Percentiles rank a stretch among this genome's conserved stretches.
phyloP scores from a whole-genome alignment of 352 stramenopile genomes.

The Phytophthora colocasiae region DNA sequence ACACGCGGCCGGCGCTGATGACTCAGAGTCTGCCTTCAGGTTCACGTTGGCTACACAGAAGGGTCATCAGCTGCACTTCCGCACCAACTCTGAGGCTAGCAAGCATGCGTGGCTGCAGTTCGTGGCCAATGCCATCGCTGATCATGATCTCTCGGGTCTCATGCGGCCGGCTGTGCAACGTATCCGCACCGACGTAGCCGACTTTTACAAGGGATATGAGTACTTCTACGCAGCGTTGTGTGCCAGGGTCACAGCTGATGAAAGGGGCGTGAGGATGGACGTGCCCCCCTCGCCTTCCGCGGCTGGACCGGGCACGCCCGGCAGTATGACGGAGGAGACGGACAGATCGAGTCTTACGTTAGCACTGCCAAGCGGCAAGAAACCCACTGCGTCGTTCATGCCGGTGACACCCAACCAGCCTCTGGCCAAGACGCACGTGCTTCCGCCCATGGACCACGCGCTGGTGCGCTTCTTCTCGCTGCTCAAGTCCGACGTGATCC shows the following conservation, averaged over 20 bases:
- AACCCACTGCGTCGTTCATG: constrained; percentile 53
- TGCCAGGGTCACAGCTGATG: constrained; percentile 53
- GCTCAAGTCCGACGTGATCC: constrained; percentile 74
- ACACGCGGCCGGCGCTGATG: not conserved
- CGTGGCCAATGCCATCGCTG: constrained; percentile 63
- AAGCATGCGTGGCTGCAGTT: constrained; percentile 88
- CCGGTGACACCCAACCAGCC: constrained; percentile 62
- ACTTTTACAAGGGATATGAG: constrained; percentile 85
- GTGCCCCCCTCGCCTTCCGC: constrained; percentile 16
- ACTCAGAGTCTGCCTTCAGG: constrained; percentile 61
- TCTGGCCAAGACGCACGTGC: constrained; percentile 53
- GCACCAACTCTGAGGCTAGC: constrained; percentile 81
- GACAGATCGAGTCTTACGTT: constrained; percentile 36
- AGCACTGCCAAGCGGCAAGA: constrained; percentile 44
- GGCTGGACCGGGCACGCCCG: constrained; percentile 8
- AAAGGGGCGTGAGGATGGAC: constrained; percentile 24
- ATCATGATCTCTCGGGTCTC: constrained; percentile 52
- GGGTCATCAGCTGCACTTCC: constrained; percentile 87
- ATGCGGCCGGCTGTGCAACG: constrained; percentile 37
- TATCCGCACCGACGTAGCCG: constrained; percentile 57
- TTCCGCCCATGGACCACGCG: constrained; percentile 63
- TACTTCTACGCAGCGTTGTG: constrained; percentile 73
- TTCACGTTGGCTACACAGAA: constrained; percentile 88
- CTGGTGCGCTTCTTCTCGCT: constrained; percentile 83
- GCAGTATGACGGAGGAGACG: constrained; percentile 26